Conservation (phyloP, 1,284 basidiomycete species). For the Microbotryum violaceum region DNA sequence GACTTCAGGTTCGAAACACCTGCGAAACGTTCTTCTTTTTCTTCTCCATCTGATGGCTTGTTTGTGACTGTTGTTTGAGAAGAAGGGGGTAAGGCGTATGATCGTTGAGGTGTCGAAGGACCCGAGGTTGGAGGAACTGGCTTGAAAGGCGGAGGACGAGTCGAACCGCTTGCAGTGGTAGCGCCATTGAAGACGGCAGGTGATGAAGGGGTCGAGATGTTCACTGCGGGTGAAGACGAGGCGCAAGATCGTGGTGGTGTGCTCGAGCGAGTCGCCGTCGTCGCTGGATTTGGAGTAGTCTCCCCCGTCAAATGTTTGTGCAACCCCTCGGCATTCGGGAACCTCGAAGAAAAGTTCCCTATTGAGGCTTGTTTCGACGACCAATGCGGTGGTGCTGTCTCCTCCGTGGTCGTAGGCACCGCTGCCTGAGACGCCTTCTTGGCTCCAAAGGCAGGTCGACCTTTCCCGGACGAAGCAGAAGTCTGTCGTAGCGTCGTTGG, state of each 20-base stretch:
- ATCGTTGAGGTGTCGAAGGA: background rate
- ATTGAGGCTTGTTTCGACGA: background rate
- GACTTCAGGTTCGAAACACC: conserved; percentile 29
- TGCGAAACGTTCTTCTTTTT: conserved; percentile 26
- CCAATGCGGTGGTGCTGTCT: background rate
- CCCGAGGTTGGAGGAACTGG: conserved; percentile 14
- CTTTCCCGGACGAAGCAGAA: background rate
- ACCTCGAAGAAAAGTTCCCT: background rate
- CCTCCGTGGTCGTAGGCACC: background rate
- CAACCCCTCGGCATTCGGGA: conserved; percentile 1
- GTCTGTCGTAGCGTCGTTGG: background rate
- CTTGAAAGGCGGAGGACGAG: conserved; percentile 19
- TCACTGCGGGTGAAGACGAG: background rate
- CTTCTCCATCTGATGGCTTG: conserved; percentile 4
- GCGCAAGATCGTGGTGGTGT: conserved; percentile 7
- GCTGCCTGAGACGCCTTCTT: background rate
- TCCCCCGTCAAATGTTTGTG: background rate
- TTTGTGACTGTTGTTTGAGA: background rate
- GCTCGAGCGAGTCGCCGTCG: background rate
- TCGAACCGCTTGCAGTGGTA: background rate
- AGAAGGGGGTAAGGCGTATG: background rate
- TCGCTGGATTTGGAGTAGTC: background rate
- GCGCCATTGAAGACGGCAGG: background rate
- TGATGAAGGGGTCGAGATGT: background rate
- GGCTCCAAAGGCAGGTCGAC: background rate